phyloP scores from a whole-genome alignment of 2,329 filamentous ascomycete species.

The Acrodontium crateriforme region DNA sequence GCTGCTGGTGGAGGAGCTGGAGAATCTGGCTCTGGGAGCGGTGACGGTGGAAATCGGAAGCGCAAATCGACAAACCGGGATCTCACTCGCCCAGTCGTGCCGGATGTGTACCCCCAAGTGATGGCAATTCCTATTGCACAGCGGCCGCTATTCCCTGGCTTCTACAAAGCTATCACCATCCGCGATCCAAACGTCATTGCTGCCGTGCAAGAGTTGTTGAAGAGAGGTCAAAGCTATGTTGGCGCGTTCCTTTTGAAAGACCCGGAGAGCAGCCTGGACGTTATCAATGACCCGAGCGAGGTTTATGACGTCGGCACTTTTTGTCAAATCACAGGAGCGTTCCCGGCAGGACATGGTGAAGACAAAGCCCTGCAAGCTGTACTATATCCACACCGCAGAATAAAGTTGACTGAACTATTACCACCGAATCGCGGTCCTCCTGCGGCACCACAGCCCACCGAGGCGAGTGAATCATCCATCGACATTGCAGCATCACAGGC shows the following conservation, averaged over 20 bases:
- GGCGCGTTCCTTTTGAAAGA: slow-evolving; percentile 96
- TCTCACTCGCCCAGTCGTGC: slow-evolving; percentile 75
- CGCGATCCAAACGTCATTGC: slow-evolving; percentile 80
- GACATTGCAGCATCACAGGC: slow-evolving; percentile 11
- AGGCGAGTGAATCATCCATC: slow-evolving; percentile 7
- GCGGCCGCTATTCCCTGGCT: slow-evolving; percentile 86
- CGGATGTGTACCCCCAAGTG: slow-evolving; percentile 92
- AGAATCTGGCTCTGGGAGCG: slow-evolving; percentile 23
- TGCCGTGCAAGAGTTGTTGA: slow-evolving; percentile 92
- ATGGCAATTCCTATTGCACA: slow-evolving; percentile 94
- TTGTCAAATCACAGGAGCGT: slow-evolving; percentile 92
- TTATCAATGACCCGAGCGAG: slow-evolving; percentile 79
- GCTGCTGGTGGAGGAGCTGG: slow-evolving; percentile 40
- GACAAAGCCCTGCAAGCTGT: slow-evolving; percentile 73
- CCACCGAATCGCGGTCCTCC: slow-evolving; percentile 44
- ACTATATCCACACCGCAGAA: slow-evolving; percentile 87
- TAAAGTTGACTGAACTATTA: slow-evolving; percentile 73
- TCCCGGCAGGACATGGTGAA: slow-evolving; percentile 69
- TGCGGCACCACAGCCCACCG: slow-evolving; percentile 27
- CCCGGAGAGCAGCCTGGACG: slow-evolving; percentile 82
- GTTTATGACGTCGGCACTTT: slow-evolving; percentile 96
- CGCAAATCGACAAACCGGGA: slow-evolving; percentile 57
- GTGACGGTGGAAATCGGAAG: slow-evolving; percentile 44
- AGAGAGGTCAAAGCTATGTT: slow-evolving; percentile 91
- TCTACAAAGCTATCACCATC: slow-evolving; percentile 98